Evolutionary conservation across 306 rosid species (phyloP), one percentile per base, ranked within the genome.

Genomic region (Astragalus membranaceus): DNA sequence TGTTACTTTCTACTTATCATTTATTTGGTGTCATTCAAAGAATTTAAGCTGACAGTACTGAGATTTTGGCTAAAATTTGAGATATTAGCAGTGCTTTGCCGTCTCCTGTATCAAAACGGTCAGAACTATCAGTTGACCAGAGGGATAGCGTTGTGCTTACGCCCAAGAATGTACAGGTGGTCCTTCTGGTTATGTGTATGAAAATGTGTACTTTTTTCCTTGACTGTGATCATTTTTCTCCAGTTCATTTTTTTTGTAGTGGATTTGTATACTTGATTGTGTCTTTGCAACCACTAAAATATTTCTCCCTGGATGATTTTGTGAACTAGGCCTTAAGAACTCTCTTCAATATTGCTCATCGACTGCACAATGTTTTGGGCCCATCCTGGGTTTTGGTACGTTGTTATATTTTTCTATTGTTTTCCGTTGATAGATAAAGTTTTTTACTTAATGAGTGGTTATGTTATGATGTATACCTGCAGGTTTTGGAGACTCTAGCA

Each of bases 381-480:
- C 97, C 94, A 62, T 93, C 98, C 10, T 93, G 98, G 98, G 97
- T 93, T 64, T 77, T 93, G 97, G 98, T 93, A 88, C 8, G 97
- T 85, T 26, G 29, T 36, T 54, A 70, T 69, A 44, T 39, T 42
- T 75, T 26, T 74, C 55, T 23, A 26, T 41, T 30, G 15, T 74
- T 67, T 13, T 74, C 58, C 52, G 14, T 61, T 41, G 29, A 33
- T 77, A 32, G 17, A 14, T 69, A 46, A 16, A 39, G 6, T 65
- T 44, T 49, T 37, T 43, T 52, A 1, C 80, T 49, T 48, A 66
- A n/a, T 64, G 53, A 61, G 67, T 80, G 54, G 8, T 76, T 32
- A 9, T 61, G 8, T 76, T 32, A 9, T 61, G 55, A 6, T 37
- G 70, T 57, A 54, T 67, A 43, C 77, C 56, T 81, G 74, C 79